Percentiles rank a stretch among this genome's conserved stretches.
These are phyloP conservation scores for Lentinula edodes DNA, from an alignment of 768 basidiomycete genomes.

Conservation along the genomic window DNA sequence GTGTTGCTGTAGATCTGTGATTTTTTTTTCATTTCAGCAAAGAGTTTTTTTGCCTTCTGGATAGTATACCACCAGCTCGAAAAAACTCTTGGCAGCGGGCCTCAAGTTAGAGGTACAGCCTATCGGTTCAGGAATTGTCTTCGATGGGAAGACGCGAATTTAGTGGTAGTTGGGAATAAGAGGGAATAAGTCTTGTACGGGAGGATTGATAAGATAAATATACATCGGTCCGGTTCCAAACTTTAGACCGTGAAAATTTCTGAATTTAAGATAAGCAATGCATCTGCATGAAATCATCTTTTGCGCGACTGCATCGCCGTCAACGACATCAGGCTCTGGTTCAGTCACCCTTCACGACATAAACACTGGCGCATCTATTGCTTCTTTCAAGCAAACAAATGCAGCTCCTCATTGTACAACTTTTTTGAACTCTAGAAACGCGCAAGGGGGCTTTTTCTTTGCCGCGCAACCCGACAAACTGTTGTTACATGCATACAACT, in stretches of 20 bases:
- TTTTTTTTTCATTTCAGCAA: too few species aligned
- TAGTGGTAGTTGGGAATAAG: too few species aligned
- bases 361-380: slow-evolving; percentile 64
- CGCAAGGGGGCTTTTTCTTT: slow-evolving; percentile 79
- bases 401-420: slow-evolving; percentile 62
- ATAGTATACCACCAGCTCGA: too few species aligned
- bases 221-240: too few species aligned
- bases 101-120: too few species aligned
- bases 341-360: slow-evolving; percentile 77
- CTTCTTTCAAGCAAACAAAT: slow-evolving; percentile 87
- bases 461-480: slow-evolving; percentile 87
- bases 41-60: too few species aligned
- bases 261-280: slow-evolving; percentile 32
- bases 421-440: slow-evolving; percentile 58
- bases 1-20: background rate
- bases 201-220: too few species aligned
- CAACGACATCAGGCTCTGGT: slow-evolving; percentile 46
- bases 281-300: slow-evolving; percentile 64
- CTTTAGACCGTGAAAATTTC: background rate
- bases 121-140: too few species aligned
- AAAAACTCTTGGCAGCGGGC: too few species aligned
- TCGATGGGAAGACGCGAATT: too few species aligned
- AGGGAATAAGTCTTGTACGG: too few species aligned
- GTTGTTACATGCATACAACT: slow-evolving; percentile 84
- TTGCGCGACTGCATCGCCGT: slow-evolving; percentile 52